phyloP scores from a whole-genome alignment of 192 early-diverging fungal species.

The Radiomyces spectabilis region DNA sequence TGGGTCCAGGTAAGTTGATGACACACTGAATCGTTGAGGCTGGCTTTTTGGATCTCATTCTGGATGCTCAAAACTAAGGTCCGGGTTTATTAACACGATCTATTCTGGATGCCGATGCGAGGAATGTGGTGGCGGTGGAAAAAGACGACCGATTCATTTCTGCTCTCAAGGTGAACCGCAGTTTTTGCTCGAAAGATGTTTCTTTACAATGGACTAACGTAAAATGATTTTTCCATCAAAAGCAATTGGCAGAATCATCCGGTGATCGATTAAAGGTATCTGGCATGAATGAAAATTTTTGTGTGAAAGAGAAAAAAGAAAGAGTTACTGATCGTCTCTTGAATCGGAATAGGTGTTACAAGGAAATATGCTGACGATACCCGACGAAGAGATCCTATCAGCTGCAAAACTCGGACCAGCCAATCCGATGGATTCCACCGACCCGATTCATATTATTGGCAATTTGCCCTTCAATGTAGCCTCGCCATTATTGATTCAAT shows the following conservation, averaged over 20 bases:
- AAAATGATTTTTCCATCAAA: neutral
- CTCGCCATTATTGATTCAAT: constrained; percentile 63
- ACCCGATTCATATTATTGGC: constrained; percentile 65
- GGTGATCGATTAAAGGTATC: constrained; percentile 43
- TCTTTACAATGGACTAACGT: no score
- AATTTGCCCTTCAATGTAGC: constrained; percentile 77
- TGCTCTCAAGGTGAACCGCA: constrained; percentile 46
- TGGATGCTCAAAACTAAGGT: no score
- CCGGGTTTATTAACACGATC: constrained; percentile 74
- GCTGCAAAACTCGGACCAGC: constrained; percentile 16
- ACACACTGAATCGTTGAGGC: neutral
- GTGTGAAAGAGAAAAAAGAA: neutral
- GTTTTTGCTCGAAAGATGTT: no score
- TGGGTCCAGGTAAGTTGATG: constrained; percentile 61
- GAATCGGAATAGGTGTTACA: constrained; percentile 36
- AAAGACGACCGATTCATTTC: constrained; percentile 69
- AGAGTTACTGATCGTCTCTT: no score
- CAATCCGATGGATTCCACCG: neutral
- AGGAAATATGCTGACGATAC: constrained; percentile 56
- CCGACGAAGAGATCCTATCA: constrained; percentile 45
- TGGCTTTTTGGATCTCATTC: neutral
- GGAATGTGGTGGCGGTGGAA: constrained; percentile 61
- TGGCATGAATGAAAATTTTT: neutral
- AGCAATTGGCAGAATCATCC: constrained; percentile 68
- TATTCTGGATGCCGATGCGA: constrained; percentile 58